Base-by-base conservation (phyloP, 73 alveolate species). In the Tetrahymena elliotti region DNA sequence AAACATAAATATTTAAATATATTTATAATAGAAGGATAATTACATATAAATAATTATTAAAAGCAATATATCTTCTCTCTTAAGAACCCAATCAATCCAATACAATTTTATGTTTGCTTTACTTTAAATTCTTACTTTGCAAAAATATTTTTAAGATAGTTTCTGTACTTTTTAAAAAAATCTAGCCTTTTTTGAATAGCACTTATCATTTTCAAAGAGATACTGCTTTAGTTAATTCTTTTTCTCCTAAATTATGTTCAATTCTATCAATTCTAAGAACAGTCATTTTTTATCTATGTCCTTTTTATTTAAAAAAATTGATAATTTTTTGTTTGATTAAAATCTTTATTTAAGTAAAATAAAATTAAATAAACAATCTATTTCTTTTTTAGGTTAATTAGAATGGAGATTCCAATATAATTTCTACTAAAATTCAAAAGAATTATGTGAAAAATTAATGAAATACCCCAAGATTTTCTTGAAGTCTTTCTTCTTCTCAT, bases 401-500 rank as follows among this genome's bases (percentile, higher is more conserved):
- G n/a, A n/a, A n/a, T n/a, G n/a, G n/a, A n/a, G n/a, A n/a, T n/a
- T n/a, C n/a, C n/a, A n/a, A n/a, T n/a, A n/a, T n/a, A n/a, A n/a
- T n/a, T n/a, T n/a, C n/a, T n/a, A n/a, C n/a, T n/a, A n/a, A n/a
- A n/a, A n/a, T n/a, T n/a, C n/a, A n/a, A n/a, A n/a, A n/a, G n/a
- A n/a, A n/a, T n/a, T n/a, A n/a, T n/a, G 34, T 3, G 88, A n/a
- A 68, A 27, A 68, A 31, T 68, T 68, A 68, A 68, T 27, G n/a
- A 68, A 2, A 0, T 68, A 68, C 88, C 88, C 88, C 88, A 68
- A 68, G 88, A 68, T 41, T 93, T 96, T 54, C 96, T 94, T 35
- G 93, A 97, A 38, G 95, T 97, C 96, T 97, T 94, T 88, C 98
- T 97, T 93, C 98, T 94, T 52, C 94, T 93, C 96, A 96, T 97